Evolutionary conservation across 202 grass and related monocot species (phyloP).

Genomic region (Panicum hallii): DNA sequence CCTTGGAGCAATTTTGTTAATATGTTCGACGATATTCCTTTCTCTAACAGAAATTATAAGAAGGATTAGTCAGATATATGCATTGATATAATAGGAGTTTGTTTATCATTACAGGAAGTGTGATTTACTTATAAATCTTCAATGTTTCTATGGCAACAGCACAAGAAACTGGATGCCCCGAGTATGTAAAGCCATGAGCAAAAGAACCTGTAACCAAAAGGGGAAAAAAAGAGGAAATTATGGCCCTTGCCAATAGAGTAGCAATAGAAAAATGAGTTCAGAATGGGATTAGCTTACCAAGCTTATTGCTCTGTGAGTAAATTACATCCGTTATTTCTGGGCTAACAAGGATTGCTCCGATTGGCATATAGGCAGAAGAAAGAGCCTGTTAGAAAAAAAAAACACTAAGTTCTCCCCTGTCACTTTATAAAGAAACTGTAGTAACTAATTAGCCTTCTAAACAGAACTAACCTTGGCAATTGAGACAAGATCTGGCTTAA

Average conservation of each 20-base stretch:
- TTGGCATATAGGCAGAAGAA: slow-evolving; percentile 95
- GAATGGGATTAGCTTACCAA: slow-evolving; percentile 63
- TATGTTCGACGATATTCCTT: slow-evolving; percentile 75
- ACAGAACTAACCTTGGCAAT: slow-evolving; percentile 75
- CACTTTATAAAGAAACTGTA: background rate
- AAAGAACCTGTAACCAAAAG: slow-evolving; percentile 72
- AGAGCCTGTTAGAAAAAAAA: slow-evolving; percentile 63
- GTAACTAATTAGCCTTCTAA: background rate
- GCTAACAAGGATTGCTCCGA: slow-evolving; percentile 91
- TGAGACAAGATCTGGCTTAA: slow-evolving; percentile 95
- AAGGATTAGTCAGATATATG: slow-evolving; percentile 34
- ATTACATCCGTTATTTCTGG: slow-evolving; percentile 87
- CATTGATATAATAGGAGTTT: background rate
- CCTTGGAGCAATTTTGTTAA: slow-evolving; percentile 64
- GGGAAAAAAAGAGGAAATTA: background rate
- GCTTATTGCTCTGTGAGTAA: slow-evolving; percentile 91
- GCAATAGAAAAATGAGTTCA: slow-evolving; percentile 26
- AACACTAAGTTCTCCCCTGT: background rate
- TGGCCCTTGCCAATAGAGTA: slow-evolving; percentile 9
- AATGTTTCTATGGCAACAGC: slow-evolving; percentile 90
- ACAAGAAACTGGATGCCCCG: slow-evolving; percentile 88
- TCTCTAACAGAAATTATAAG: slow-evolving; percentile 56
- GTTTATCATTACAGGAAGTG: background rate
- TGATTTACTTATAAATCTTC: slow-evolving; percentile 84
- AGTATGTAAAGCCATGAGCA: slow-evolving; percentile 95